Conservation (phyloP, 768 basidiomycete species). For the Tricholoma terreum region DNA sequence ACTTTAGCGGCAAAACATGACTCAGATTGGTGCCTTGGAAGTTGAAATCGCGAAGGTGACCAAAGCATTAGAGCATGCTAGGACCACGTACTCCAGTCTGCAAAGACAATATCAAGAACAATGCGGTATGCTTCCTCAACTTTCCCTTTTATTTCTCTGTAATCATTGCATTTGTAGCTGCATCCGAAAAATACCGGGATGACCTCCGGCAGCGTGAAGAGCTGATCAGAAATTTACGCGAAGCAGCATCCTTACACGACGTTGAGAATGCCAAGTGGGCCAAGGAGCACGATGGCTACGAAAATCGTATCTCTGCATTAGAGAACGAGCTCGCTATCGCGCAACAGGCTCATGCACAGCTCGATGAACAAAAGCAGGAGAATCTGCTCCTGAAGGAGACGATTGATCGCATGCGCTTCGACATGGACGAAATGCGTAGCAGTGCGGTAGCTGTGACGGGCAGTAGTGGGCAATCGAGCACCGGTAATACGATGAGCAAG, state of each 20-base stretch:
- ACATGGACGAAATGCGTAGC: constrained; percentile 87
- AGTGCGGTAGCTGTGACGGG: constrained; percentile 30
- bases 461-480: constrained; percentile 48
- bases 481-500: constrained; percentile 60
- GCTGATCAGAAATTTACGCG: constrained; percentile 61
- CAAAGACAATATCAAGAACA: constrained; percentile 91
- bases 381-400: constrained; percentile 93
- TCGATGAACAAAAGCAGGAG: constrained; percentile 94
- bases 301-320: constrained; percentile 66
- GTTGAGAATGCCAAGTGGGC: constrained; percentile 65
- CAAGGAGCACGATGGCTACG: constrained; percentile 67
- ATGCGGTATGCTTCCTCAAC: constrained; percentile 50
- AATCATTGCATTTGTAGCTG: constrained; percentile 39
- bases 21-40: constrained; percentile 70
- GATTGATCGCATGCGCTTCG: constrained; percentile 90
- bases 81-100: constrained; percentile 68
- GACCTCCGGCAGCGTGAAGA: constrained; percentile 74
- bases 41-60: constrained; percentile 75
- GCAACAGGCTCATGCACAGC: constrained; percentile 64
- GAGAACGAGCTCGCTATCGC: constrained; percentile 70
- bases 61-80: constrained; percentile 70
- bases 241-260: constrained; percentile 55
- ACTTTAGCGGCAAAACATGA: constrained; percentile 56
- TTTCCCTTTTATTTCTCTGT: not conserved
- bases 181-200: constrained; percentile 76